Evolutionary conservation across 169 alveolate genomes (phyloP), one percentile per base, ranked within the genome.

Genomic region (Perkinsus olseni): DNA sequence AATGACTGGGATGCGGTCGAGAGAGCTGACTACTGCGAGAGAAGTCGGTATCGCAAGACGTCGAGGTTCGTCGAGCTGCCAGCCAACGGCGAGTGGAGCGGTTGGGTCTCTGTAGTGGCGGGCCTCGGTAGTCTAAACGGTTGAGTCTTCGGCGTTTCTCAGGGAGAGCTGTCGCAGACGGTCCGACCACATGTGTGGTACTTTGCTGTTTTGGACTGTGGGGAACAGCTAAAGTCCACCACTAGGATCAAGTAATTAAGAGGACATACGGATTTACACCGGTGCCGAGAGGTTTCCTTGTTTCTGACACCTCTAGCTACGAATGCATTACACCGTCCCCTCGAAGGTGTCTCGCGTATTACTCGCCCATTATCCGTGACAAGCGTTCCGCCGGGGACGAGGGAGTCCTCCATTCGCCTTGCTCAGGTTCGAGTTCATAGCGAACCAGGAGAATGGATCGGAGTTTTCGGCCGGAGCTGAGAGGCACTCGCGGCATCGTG

Each of bases 141-240:
- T n/a, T n/a, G n/a, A n/a, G n/a, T n/a, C n/a, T n/a, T n/a, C n/a
- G 17, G 1, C 82, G 28, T 62, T 62, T 24, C 17, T 13, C 34
- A 91, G 39, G 93, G 93, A 37, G 93, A 36, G 36, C 74, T 91
- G 28, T 39, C 48, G 31, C 93, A 91, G 74, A 62, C 62, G 38
- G 50, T 91, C 38, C 93, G 93, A 6, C 93, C 93, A 3, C 93
- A 91, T n/a, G 93, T 91, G 40, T 91, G 93, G 93, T 91, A 91
- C 34, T 91, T 91, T 21, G 92, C 45, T 20, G 92, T 38, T 11
- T 38, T 38, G 62, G 45, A 90, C 51, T 90, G 92, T 39, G 92
- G 45, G 36, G 45, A 39, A 4, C 92, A 90, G 37, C 17, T 91
- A 13, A 62, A 62, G 82, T 62, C 82, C 37, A 62, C 82, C 31